Evolutionary conservation across 139 green algal species (phyloP).

Genomic region (Gonium pectorale): DNA sequence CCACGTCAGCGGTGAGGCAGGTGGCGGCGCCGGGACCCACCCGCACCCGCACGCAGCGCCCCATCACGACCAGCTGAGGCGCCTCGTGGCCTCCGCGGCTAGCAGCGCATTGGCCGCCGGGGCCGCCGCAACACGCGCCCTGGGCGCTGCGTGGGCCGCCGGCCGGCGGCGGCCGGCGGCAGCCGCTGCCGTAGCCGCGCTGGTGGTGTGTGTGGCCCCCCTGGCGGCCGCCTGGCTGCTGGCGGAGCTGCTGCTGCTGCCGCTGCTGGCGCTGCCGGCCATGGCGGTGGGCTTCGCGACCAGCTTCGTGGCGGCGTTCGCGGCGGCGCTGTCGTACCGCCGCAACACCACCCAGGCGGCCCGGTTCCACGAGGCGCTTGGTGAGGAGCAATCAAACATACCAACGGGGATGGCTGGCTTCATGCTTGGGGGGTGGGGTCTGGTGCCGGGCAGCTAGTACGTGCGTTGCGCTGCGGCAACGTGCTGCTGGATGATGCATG

Average conservation of each 20-base stretch:
- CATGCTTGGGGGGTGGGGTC: background rate
- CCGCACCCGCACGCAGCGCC: background rate
- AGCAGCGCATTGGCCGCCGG: no score
- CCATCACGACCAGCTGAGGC: background rate
- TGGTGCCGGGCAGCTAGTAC: background rate
- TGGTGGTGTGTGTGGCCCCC: background rate
- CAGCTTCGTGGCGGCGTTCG: background rate
- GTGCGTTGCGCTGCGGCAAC: background rate
- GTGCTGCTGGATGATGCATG: background rate
- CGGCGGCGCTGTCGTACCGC: background rate
- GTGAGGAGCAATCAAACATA: background rate
- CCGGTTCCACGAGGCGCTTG: background rate
- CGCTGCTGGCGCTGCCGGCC: conserved; percentile 33
- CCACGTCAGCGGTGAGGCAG: background rate
- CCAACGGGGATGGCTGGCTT: background rate
- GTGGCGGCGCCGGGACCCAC: background rate
- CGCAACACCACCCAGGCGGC: background rate
- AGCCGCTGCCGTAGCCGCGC: background rate
- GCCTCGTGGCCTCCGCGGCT: background rate
- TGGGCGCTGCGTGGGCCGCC: background rate
- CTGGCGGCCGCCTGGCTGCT: background rate
- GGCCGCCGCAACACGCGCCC: no score
- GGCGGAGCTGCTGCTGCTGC: conserved; percentile 39
- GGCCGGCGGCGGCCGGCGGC: background rate
- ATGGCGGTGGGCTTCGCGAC: background rate